Percentiles rank a stretch among this genome's conserved stretches.
Evolutionary conservation across 139 green algal species (phyloP).

Genomic region (Chlorella sp.): DNA sequence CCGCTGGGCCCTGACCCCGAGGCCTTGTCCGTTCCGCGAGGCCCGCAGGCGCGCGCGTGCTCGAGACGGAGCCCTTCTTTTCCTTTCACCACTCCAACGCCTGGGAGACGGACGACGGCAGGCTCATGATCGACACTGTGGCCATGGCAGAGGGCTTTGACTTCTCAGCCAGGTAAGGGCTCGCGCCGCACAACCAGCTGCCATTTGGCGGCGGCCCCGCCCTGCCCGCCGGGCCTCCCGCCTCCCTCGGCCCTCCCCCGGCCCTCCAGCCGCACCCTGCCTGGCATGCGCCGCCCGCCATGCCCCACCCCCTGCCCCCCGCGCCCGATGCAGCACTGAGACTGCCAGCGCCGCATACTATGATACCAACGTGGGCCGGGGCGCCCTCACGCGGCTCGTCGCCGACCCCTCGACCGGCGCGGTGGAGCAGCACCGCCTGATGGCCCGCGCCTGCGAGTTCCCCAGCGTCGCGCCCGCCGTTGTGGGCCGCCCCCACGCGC

Average conservation of each 20-base stretch:
- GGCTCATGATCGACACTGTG: conserved; percentile 41
- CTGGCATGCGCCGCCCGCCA: too few relatives aligned
- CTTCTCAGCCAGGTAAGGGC: neutral
- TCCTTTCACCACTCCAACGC: conserved; percentile 45
- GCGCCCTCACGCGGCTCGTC: conserved; percentile 37
- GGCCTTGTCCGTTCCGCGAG: too few relatives aligned
- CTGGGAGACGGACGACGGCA: conserved; percentile 23
- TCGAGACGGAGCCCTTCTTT: conserved; percentile 25
- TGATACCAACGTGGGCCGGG: conserved; percentile 25
- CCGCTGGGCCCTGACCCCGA: too few relatives aligned
- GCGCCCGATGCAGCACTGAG: too few relatives aligned
- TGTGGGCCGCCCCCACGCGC: neutral
- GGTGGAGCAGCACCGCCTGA: conserved; percentile 21
- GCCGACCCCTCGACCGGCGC: conserved; percentile 20
- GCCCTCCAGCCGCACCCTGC: too few relatives aligned
- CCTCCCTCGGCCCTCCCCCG: too few relatives aligned
- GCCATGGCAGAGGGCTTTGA: conserved; percentile 32
- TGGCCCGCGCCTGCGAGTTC: conserved; percentile 47
- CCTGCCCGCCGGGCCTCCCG: neutral
- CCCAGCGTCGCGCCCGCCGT: conserved; percentile 31
- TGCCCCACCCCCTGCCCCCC: too few relatives aligned
- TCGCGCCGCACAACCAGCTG: neutral
- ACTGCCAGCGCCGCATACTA: conserved; percentile 15
- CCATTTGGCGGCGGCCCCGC: neutral
- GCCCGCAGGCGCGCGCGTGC: neutral